Evolutionary conservation across 116 monocot species (phyloP).

Genomic region (Iris pallida): DNA sequence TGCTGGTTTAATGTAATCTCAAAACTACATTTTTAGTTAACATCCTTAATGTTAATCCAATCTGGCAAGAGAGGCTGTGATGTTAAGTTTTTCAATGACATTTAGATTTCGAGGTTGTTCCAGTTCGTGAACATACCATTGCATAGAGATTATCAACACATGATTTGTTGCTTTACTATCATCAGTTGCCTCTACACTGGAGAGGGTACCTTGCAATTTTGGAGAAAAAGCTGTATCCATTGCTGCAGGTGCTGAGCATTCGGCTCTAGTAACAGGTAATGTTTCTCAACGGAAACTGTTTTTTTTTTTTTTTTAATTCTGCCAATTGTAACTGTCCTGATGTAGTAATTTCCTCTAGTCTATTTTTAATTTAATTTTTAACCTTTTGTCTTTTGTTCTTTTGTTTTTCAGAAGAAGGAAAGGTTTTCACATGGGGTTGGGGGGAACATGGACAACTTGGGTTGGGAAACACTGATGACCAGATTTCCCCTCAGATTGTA

Average conservation of each 20-base stretch:
- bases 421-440: conserved; percentile 90
- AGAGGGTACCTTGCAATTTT: conserved; percentile 27
- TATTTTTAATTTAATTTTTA: background rate
- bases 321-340: background rate
- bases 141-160: too few relatives aligned
- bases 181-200: conserved; percentile 1
- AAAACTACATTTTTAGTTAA: too few relatives aligned
- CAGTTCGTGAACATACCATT: too few relatives aligned
- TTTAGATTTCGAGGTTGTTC: too few relatives aligned
- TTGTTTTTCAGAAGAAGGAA: conserved; percentile 44
- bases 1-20: too few relatives aligned
- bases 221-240: conserved; percentile 44
- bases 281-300: background rate
- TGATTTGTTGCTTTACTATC: background rate
- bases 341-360: background rate
- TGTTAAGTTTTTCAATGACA: too few relatives aligned
- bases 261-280: conserved; percentile 69
- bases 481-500: conserved; percentile 48
- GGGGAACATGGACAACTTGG: conserved; percentile 96
- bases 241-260: conserved; percentile 88
- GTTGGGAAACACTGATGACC: conserved; percentile 55
- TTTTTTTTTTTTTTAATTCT: background rate
- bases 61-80: too few relatives aligned
- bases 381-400: background rate
- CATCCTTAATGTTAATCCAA: too few relatives aligned